Evolutionary conservation across 2,329 filamentous ascomycete species (phyloP).

Genomic region (Colletotrichum tabaci): DNA sequence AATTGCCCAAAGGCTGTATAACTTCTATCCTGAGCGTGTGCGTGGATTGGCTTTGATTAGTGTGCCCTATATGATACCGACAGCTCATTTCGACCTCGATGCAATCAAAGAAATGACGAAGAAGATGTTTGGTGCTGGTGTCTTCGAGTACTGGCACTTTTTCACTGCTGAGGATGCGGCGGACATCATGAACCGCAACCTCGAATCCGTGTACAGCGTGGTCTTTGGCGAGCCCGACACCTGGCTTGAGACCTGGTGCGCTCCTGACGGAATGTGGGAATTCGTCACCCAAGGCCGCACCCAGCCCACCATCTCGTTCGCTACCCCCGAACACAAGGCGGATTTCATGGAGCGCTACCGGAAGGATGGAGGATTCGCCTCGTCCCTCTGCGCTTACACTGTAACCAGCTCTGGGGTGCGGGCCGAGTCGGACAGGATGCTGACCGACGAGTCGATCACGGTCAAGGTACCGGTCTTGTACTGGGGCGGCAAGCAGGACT

Average conservation of each 20-base stretch:
- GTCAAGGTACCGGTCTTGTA: slow-evolving; percentile 48
- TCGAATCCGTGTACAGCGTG: slow-evolving; percentile 54
- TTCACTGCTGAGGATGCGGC: slow-evolving; percentile 57
- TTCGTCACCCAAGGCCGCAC: slow-evolving; percentile 44
- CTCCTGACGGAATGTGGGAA: slow-evolving; percentile 51
- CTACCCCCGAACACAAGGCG: slow-evolving; percentile 45
- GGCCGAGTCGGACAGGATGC: slow-evolving; percentile 43
- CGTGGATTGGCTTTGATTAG: slow-evolving; percentile 58
- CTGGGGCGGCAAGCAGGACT: slow-evolving; percentile 48
- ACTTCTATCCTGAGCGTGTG: slow-evolving; percentile 57
- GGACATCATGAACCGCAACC: slow-evolving; percentile 53
- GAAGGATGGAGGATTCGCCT: slow-evolving; percentile 46
- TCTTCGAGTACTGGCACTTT: slow-evolving; percentile 62
- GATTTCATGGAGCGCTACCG: slow-evolving; percentile 48
- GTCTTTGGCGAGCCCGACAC: slow-evolving; percentile 50
- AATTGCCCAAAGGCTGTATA: slow-evolving; percentile 57
- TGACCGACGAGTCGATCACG: slow-evolving; percentile 42
- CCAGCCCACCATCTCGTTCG: slow-evolving; percentile 47
- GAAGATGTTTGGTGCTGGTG: slow-evolving; percentile 54
- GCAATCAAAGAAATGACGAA: slow-evolving; percentile 50
- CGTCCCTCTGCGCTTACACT: slow-evolving; percentile 50
- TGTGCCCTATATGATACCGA: slow-evolving; percentile 57
- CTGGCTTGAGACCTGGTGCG: slow-evolving; percentile 56
- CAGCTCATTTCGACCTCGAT: slow-evolving; percentile 54
- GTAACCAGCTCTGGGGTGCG: slow-evolving; percentile 44